Evolutionary conservation across 2,329 filamentous ascomycete species (phyloP).

Genomic region (Diaporthe humulicola): DNA sequence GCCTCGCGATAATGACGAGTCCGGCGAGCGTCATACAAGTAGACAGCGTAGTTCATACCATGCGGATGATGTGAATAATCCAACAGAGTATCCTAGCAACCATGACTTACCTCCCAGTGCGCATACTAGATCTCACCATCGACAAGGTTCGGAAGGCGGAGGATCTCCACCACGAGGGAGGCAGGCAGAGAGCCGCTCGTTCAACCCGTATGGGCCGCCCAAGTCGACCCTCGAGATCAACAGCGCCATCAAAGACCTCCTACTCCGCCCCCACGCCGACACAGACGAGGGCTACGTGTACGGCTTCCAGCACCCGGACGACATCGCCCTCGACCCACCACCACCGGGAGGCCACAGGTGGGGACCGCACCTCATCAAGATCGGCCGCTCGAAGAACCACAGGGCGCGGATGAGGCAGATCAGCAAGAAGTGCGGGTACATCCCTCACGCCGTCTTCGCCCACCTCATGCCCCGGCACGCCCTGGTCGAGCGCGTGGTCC

Average conservation of each 20-base stretch:
- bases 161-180: constrained; percentile 16
- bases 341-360: neutral
- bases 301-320: constrained; percentile 44
- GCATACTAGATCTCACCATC: neutral
- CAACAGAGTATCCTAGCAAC: neutral
- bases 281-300: constrained; percentile 44
- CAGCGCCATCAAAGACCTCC: constrained; percentile 34
- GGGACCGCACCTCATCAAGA: constrained; percentile 45
- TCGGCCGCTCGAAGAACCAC: constrained; percentile 46
- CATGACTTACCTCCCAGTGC: neutral
- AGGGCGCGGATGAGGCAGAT: constrained; percentile 44
- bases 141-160: constrained; percentile 9
- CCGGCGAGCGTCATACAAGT: neutral
- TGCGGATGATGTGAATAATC: neutral
- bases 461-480: constrained; percentile 42
- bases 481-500: constrained; percentile 49
- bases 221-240: constrained; percentile 32
- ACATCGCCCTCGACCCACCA: constrained; percentile 34
- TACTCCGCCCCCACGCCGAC: constrained; percentile 1
- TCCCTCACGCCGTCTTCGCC: constrained; percentile 39
- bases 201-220: constrained; percentile 11
- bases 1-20: neutral
- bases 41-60: neutral
- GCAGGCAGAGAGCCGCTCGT: neutral
- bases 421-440: constrained; percentile 45